Base-by-base conservation (phyloP, 805 yeast genomes). In the Blastobotrys attinorum region DNA sequence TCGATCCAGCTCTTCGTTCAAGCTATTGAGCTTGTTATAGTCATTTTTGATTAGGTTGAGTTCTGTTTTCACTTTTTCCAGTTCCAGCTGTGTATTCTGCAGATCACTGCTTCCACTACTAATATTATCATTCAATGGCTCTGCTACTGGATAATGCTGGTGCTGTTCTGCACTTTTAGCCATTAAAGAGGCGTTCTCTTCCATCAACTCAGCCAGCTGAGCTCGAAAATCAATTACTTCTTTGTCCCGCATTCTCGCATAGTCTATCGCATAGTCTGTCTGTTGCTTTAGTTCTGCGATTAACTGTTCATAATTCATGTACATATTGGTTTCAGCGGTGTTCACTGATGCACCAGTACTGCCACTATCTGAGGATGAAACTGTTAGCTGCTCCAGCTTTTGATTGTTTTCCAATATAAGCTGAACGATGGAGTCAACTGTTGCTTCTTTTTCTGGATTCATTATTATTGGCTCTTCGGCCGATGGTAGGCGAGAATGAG, bases 191-290 rank as follows among this genome's bases (percentile, higher is more conserved):
- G 35, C 37, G 10, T 35, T 31, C 17, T 42, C 18, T n/a, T 33
- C 35, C 3, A 44, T 32, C 8, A 32, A 37, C 22, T 44, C 41
- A 3, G 46, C 44, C n/a, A 32, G 31, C 22, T 35, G 37, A 3
- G 43, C 31, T 3, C 47, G 43, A 37, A 40, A 40, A 5, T 45
- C 42, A 17, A 27, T n/a, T 2, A 47, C 43, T 31, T 47, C 51
- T 10, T 35, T 33, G 34, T 47, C 47, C 25, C 44, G 33, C 22
- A 11, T 34, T 23, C 33, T 42, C n/a, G 53, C 53, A 31, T 41
- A 49, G 7, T 31, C 36, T 32, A 47, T 31, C 18, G 53, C 53
- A 8, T 39, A 31, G 4, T 42, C 33, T 13, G 41, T 29, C 32
- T 49, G 42, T 11, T 35, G 32, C 32, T 25, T 17, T 6, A 43